Evolutionary conservation across 805 yeast genomes (phyloP).

Genomic region (Starmerella vitae): DNA sequence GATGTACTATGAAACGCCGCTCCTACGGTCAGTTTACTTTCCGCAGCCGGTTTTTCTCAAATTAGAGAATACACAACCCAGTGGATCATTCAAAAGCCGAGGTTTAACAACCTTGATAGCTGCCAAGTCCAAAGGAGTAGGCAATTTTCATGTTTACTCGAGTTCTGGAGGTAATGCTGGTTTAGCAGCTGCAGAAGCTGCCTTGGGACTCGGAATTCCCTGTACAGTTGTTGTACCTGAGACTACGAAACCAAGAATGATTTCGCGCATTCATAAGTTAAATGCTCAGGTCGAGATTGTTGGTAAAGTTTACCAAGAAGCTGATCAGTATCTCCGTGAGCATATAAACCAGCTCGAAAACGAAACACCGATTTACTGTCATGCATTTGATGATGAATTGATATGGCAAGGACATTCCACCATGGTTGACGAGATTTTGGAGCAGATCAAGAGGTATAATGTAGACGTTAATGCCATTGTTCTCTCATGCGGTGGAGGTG

Average conservation of each 20-base stretch:
- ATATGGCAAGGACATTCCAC: constrained; percentile 96
- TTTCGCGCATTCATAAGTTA: constrained; percentile 32
- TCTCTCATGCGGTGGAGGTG: constrained; percentile 95
- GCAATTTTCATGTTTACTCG: constrained; percentile 51
- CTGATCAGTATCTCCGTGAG: constrained; percentile 61
- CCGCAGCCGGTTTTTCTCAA: constrained; percentile 65
- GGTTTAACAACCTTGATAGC: constrained; percentile 16
- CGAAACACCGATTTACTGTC: constrained; percentile 73
- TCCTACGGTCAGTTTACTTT: constrained; percentile 54
- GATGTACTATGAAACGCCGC: constrained; percentile 40
- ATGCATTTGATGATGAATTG: constrained; percentile 87
- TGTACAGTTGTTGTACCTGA: constrained; percentile 54
- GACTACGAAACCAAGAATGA: constrained; percentile 35
- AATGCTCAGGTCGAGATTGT: constrained; percentile 43
- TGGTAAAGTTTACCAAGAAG: constrained; percentile 68
- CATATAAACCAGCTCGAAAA: constrained; percentile 44
- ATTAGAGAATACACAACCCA: constrained; percentile 75
- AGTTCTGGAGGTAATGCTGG: constrained; percentile 92
- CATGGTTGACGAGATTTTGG: constrained; percentile 70
- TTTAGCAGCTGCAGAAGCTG: constrained; percentile 87
- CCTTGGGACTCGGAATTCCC: constrained; percentile 42
- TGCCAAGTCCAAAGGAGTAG: constrained; percentile 23
- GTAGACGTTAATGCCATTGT: constrained; percentile 58
- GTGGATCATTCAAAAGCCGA: constrained; percentile 76
- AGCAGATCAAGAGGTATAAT: constrained; percentile 68